These are phyloP conservation scores for Epithele typhae DNA, from an alignment of 768 basidiomycete species.

Conservation along the genomic window DNA sequence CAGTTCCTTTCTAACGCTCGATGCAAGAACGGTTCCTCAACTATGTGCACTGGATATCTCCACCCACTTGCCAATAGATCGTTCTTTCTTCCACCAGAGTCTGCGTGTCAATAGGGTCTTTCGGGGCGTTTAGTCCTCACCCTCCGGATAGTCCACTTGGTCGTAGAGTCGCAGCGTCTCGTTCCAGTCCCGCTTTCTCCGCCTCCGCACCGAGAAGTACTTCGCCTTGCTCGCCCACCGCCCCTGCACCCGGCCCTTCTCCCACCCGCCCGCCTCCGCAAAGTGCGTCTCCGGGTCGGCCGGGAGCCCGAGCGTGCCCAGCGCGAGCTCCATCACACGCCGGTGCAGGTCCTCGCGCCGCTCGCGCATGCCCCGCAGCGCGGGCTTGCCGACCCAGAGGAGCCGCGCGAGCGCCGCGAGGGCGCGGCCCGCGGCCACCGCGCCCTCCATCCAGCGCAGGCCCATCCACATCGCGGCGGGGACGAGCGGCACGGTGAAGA, in stretches of 20 bases:
- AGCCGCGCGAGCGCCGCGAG: conserved; percentile 58
- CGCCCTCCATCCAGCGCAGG: conserved; percentile 85
- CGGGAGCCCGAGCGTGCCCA: conserved; percentile 55
- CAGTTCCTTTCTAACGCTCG: too few relatives aligned
- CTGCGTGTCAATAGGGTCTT: too few relatives aligned
- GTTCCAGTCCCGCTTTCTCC: conserved; percentile 88
- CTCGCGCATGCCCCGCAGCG: conserved; percentile 49
- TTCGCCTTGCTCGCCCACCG: conserved; percentile 66
- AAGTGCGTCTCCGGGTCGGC: conserved; percentile 68
- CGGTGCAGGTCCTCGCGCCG: conserved; percentile 53
- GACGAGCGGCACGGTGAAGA: conserved; percentile 53
- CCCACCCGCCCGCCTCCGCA: conserved; percentile 47
- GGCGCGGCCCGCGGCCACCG: conserved; percentile 74
- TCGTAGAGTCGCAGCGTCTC: conserved; percentile 81
- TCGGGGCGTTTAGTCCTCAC: too few relatives aligned
- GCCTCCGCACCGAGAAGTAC: conserved; percentile 75
- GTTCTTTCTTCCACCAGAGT: too few relatives aligned
- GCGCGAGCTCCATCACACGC: conserved; percentile 65
- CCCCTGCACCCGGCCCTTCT: conserved; percentile 68
- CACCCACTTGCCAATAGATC: too few relatives aligned
- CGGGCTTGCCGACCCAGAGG: conserved; percentile 54
- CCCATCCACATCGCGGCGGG: conserved; percentile 87
- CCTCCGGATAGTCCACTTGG: conserved; percentile 73
- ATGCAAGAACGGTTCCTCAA: too few relatives aligned
- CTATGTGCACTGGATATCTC: too few relatives aligned